These are phyloP conservation scores for Didymella sp. DNA, from an alignment of 2,329 filamentous ascomycete species.

Conservation along the genomic window DNA sequence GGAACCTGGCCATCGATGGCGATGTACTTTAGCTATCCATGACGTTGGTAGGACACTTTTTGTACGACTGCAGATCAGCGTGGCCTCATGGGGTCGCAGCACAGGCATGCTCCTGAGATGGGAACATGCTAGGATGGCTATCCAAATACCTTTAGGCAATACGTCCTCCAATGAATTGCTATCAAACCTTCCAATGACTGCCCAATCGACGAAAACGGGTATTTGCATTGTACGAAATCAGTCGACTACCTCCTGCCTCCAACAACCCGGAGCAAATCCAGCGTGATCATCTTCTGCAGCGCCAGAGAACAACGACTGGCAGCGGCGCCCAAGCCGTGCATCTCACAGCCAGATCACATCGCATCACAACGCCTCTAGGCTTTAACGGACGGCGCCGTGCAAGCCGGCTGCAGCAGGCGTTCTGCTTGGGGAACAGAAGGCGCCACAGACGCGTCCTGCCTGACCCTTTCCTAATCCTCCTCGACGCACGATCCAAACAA, in stretches of 20 bases:
- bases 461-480: background rate
- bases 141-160: background rate
- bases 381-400: background rate
- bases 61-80: background rate
- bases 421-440: background rate
- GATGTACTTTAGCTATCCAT: background rate
- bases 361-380: background rate
- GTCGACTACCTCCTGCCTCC: background rate
- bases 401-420: background rate
- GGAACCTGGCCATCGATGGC: background rate
- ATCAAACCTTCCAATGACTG: background rate
- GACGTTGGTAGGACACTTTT: too few species aligned
- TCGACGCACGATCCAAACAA: too few species aligned
- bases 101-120: too few species aligned
- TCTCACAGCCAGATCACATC: background rate
- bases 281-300: background rate
- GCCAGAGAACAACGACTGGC: background rate
- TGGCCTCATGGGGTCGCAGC: background rate
- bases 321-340: background rate
- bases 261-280: background rate
- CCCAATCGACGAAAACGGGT: background rate
- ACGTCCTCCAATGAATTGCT: background rate
- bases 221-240: background rate
- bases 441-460: background rate
- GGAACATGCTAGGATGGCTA: too few species aligned